Conservation (phyloP, 805 yeast genomes). For the Alloascoidea africana region DNA sequence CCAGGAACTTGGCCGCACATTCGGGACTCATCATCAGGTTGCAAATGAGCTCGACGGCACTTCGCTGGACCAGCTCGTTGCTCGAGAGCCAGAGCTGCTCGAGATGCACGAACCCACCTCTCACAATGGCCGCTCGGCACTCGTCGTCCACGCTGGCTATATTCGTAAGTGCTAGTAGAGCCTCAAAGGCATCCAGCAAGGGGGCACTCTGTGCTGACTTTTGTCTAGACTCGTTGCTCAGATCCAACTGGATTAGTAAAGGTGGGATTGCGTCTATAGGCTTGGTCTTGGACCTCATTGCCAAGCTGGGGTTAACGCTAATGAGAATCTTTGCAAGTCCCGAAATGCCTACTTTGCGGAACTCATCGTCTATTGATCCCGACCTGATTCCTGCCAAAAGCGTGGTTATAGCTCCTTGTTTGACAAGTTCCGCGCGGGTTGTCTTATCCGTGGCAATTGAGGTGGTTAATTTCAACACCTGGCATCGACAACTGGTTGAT, state of each 20-base stretch:
- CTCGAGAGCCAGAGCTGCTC: slow-evolving; percentile 28
- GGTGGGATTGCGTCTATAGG: slow-evolving; percentile 17
- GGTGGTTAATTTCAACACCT: slow-evolving; percentile 14
- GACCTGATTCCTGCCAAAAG: slow-evolving; percentile 8
- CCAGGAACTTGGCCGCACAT: slow-evolving; percentile 21
- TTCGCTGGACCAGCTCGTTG: slow-evolving; percentile 34
- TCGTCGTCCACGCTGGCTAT: slow-evolving; percentile 32
- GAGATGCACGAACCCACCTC: slow-evolving; percentile 29
- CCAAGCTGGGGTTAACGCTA: slow-evolving; percentile 17
- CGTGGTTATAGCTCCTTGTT: slow-evolving; percentile 20
- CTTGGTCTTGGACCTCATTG: slow-evolving; percentile 17
- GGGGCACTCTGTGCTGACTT: slow-evolving; percentile 12
- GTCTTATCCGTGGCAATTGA: slow-evolving; percentile 14
- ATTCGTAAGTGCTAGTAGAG: slow-evolving; percentile 55
- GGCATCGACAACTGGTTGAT: slow-evolving; percentile 12
- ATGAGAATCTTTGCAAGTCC: slow-evolving; percentile 20
- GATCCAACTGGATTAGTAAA: slow-evolving; percentile 13
- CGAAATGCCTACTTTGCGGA: slow-evolving; percentile 11
- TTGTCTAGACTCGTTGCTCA: slow-evolving; percentile 7
- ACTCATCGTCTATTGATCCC: slow-evolving; percentile 8
- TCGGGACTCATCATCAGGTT: slow-evolving; percentile 31
- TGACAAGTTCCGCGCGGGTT: slow-evolving; percentile 14
- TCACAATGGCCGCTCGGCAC: slow-evolving; percentile 22
- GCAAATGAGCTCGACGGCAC: slow-evolving; percentile 47
- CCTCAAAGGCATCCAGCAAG: slow-evolving; percentile 29